A percentile compares a stretch with the other conserved stretches of the same genome.
Conservation (phyloP, 352 stramenopile species). For the Pelagophyceae sp. region DNA sequence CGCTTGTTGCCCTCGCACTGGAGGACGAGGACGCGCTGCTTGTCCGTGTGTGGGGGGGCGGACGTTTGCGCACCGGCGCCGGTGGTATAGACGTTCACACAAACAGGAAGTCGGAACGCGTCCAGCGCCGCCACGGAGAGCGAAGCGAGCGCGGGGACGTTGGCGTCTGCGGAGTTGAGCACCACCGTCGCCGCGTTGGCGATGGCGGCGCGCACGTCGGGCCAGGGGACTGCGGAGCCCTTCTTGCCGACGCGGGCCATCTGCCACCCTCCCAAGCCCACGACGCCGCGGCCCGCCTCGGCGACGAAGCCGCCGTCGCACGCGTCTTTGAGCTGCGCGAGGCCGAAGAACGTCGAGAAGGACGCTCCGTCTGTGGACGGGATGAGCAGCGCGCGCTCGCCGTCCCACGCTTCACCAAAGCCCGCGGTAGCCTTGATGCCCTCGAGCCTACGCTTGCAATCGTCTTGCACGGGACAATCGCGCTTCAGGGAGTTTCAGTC, state of each 20-base stretch:
- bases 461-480: too few species aligned
- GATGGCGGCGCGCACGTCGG: not conserved
- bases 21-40: constrained; percentile 63
- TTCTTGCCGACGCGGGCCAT: constrained; percentile 5
- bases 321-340: constrained; percentile 8
- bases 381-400: not conserved
- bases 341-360: not conserved
- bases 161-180: constrained; percentile 8
- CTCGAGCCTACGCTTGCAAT: constrained; percentile 4
- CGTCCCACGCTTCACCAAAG: not conserved
- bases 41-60: constrained; percentile 64
- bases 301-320: not conserved
- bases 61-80: constrained; percentile 47
- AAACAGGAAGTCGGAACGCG: constrained; percentile 50
- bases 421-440: not conserved
- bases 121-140: constrained; percentile 29
- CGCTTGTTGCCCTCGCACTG: constrained; percentile 53
- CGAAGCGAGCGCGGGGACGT: not conserved
- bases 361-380: too few species aligned
- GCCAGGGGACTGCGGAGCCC: not conserved
- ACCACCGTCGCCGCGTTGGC: not conserved
- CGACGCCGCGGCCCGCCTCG: constrained; percentile 8
- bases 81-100: constrained; percentile 63
- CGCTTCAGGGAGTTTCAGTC: too few species aligned
- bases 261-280: constrained; percentile 14